Base-by-base conservation (phyloP, 768 basidiomycete genomes). In the Phanerodontia chrysosporium region DNA sequence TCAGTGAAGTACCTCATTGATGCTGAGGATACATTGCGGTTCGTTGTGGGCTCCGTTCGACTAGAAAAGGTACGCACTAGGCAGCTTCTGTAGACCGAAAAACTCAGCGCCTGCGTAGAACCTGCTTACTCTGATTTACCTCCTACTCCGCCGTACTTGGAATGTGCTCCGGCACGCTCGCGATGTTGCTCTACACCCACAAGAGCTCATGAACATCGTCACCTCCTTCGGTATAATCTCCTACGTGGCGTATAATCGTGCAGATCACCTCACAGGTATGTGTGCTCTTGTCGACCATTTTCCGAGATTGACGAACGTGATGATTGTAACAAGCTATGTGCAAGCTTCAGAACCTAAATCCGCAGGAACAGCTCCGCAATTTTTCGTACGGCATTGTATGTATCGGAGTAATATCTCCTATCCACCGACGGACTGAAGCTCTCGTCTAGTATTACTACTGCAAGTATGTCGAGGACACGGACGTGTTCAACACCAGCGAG, bases 51-150 rank as follows among this genome's bases (percentile, higher is more conserved):
- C 25, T 39, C 51, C n/a, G 57, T 29, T 10, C 63, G 59, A 13
- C 21, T 51, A 5, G 60, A 64, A 44, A 58, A 58, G 56, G 63
- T 61, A 29, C n/a, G 30, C 4, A 44, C n/a, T n/a, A n/a, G n/a
- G n/a, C n/a, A n/a, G n/a, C n/a, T n/a, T n/a, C n/a, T n/a, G n/a
- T n/a, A n/a, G n/a, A n/a, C n/a, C n/a, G n/a, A 8, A 42, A 18
- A 18, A 12, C 8, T 8, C 39, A 10, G 10, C 9, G 8, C 39
- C 39, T 16, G 3, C 18, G n/a, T 49, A 59, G 58, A 39, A 53
- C 44, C 14, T 49, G 16, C 22, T 58, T 7, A 54, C 55, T 2
- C 18, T 62, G 18, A 45, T 62, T 3, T 59, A 35, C 25, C 32
- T 62, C 4, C 55, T 62, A 1, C 51, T 59, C 10, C 53, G 21